A percentile compares a stretch with the other conserved stretches of the same genome.
Conservation (phyloP, 1,139 yeast species). For the Candida frijolesensis region DNA sequence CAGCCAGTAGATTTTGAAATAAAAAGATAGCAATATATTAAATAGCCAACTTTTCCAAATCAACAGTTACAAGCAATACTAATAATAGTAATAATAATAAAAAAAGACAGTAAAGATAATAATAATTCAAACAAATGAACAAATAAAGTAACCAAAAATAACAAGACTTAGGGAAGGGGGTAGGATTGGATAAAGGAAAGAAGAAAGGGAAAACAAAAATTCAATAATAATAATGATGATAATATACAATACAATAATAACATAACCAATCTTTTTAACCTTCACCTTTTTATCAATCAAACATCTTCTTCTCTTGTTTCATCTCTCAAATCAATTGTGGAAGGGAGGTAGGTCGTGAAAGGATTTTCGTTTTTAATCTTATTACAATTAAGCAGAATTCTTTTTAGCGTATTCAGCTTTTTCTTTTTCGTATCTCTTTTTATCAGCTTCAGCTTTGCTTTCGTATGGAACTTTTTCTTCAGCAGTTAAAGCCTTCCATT, state of each 20-base stretch:
- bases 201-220: too few species aligned
- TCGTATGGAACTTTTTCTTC: constrained; percentile 89
- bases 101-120: not conserved
- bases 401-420: constrained; percentile 83
- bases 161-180: not conserved
- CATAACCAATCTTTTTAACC: not conserved
- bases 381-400: constrained; percentile 19
- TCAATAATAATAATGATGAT: not conserved
- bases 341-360: too few species aligned
- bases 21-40: not conserved
- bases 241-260: constrained; percentile 1
- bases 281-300: not conserved
- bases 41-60: not conserved
- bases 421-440: constrained; percentile 95
- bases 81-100: not conserved
- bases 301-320: not conserved
- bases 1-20: not conserved
- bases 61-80: not conserved
- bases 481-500: constrained; percentile 86
- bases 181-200: not conserved
- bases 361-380: too few species aligned
- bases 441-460: constrained; percentile 91
- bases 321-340: not conserved
- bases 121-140: constrained; percentile 2
- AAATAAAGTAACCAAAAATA: not conserved